Base-by-base conservation (phyloP, 1,139 yeast species). In the Meyerozyma smithsonii region DNA sequence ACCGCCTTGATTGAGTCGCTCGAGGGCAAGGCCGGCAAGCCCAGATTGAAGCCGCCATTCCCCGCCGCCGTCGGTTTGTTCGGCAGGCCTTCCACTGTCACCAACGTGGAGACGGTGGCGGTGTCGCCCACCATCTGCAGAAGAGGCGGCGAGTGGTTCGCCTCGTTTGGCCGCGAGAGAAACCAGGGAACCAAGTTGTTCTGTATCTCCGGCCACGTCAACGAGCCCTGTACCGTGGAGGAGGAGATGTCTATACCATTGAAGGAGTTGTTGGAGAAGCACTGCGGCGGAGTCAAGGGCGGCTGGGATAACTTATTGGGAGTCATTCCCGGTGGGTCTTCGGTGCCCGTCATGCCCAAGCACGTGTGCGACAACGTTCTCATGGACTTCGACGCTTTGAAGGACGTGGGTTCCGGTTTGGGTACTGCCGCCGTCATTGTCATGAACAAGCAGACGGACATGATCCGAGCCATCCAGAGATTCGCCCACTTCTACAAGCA, bases 381-480 rank as follows among this genome's bases (percentile, higher is more conserved):
- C 49, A 86, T 86, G 95, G 95, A 86, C 64, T 86, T 75, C 56
- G 95, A 86, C 61, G 90, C 89, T 19, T 75, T 87, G 52, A 81
- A 80, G 64, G 94, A 84, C 52, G 89, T 74, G 24, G 94, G 90
- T 39, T 81, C 92, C 16, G 94, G 95, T 59, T 75, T 86, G 49
- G 95, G 95, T 52, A 86, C 95, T 42, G 95, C 95, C 37, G 95
- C 95, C 16, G 95, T 86, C 43, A 86, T 86, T 62, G 95, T 86
- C 42, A 79, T 86, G 87, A 84, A 85, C 69, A 84, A 85, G 69
- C 79, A 81, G 54, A 84, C 94, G 33, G 95, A 86, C 59, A 77
- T 86, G 43, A 79, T 86, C 45, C 77, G 88, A 51, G 94, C 92
- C 48, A 86, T 86, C 59, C 94, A 87, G 64, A 77, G 95, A 63